Percentiles rank a stretch among this genome's conserved stretches.
Conservation (phyloP, 371 early-diverging fungal species). For the Rhizomucor pusillus region DNA sequence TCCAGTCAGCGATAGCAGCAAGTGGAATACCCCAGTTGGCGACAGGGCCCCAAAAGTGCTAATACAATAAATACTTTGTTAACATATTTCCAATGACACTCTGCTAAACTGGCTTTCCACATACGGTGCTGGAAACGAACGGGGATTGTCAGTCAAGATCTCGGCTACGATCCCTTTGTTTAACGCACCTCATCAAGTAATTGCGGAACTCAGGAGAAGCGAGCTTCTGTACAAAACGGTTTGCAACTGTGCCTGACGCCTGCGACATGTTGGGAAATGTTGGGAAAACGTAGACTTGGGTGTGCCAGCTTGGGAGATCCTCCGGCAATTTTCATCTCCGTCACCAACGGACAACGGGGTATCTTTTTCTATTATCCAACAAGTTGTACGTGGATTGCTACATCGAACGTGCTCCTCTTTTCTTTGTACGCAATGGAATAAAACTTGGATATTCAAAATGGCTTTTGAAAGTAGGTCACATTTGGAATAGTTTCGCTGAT, state of each 20-base stretch:
- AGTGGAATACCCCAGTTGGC: slow-evolving; percentile 98
- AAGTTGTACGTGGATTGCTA: too few species aligned
- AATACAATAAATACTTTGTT: slow-evolving; percentile 6
- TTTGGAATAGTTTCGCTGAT: too few species aligned
- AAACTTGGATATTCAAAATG: too few species aligned
- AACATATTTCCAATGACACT: not conserved
- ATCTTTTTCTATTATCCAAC: too few species aligned
- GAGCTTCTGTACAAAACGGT: slow-evolving; percentile 54
- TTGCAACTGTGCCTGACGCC: slow-evolving; percentile 55
- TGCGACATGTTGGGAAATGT: slow-evolving; percentile 47
- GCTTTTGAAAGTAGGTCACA: too few species aligned
- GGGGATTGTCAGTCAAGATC: slow-evolving; percentile 1
- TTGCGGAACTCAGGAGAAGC: slow-evolving; percentile 71
- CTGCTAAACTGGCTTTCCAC: not conserved
- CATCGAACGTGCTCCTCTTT: too few species aligned
- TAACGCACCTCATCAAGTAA: slow-evolving; percentile 73
- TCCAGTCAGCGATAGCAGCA: slow-evolving; percentile 92
- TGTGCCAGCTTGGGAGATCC: too few species aligned
- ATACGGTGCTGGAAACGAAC: slow-evolving; percentile 42
- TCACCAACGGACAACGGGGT: too few species aligned
- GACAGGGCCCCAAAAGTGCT: slow-evolving; percentile 93
- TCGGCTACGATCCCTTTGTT: not conserved
- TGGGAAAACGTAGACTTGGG: slow-evolving; percentile 9
- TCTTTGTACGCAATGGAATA: too few species aligned
- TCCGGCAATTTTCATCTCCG: too few species aligned